Base-by-base conservation (phyloP, 106 monocot genomes). In the Narthecium ossifragum region DNA sequence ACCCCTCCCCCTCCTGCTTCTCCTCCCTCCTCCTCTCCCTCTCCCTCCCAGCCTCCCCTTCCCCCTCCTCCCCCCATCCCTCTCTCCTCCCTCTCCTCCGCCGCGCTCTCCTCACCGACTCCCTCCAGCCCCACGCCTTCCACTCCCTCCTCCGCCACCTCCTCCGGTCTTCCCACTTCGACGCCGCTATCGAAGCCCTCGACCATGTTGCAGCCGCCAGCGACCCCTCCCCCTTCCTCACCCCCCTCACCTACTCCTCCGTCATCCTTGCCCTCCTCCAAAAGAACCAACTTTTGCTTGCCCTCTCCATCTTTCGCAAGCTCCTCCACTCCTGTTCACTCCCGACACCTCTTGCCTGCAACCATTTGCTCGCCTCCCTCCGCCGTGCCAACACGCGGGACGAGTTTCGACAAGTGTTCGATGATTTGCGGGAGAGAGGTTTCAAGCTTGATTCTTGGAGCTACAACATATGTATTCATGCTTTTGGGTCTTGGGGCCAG, bases 381-480 rank as follows among this genome's bases (percentile, higher is more conserved):
- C 45, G 67, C 13, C 73, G 66, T 43, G 61, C 75, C 29, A 70
- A 53, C 56, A 55, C 72, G 68, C 60, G 27, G 10, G 72, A 81
- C 0, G 79, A 79, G 28, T 91, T 90, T 64, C 53, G 71, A 24
- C 36, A 66, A 8, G 56, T 99, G 76, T 88, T 99, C 46, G 91
- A 82, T 29, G 72, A 78, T 66, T 68, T 99, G 72, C 57, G 70
- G 1, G 27, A 53, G n/a, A 73, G 59, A 52, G 61, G 64, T 0
- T 67, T 70, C 13, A 62, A 31, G 30, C 82, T 82, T 41, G 67
- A 90, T 33, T 22, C 65, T 0, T 31, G 68, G 30, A 51, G 70
- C 8, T 92, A 77, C 51, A 91, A 99, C 58, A 64, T 88, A 24
- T 82, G 76, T 52, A 91, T 99, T 46, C 79, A 82, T 31, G 86